These are phyloP conservation scores for Metschnikowia borealis DNA, from an alignment of 805 yeast species.

Conservation along the genomic window DNA sequence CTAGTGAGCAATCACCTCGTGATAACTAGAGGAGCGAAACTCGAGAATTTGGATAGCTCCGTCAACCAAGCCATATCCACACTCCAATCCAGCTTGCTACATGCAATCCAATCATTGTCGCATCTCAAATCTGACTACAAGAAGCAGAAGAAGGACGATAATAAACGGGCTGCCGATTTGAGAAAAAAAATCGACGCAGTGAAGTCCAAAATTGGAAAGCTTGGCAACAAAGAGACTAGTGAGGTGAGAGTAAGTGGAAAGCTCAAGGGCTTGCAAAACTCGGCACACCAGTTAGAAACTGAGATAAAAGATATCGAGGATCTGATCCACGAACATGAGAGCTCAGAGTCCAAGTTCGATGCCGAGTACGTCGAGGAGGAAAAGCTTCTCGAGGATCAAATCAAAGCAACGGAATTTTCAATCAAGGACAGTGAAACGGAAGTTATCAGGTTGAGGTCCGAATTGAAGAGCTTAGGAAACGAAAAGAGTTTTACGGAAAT, in stretches of 20 bases:
- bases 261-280: slow-evolving; percentile 37
- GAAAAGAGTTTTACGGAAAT: slow-evolving; percentile 20
- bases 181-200: slow-evolving; percentile 32
- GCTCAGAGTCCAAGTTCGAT: slow-evolving; percentile 13
- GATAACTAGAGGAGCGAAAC: slow-evolving; percentile 22
- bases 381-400: slow-evolving; percentile 20
- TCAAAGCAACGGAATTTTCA: slow-evolving; percentile 21
- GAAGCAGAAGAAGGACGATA: slow-evolving; percentile 37
- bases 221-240: slow-evolving; percentile 20
- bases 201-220: slow-evolving; percentile 29
- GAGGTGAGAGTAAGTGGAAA: slow-evolving; percentile 35
- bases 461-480: slow-evolving; percentile 21
- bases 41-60: not conserved
- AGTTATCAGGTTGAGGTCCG: slow-evolving; percentile 19
- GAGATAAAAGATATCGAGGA: slow-evolving; percentile 27
- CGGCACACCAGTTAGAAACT: slow-evolving; percentile 34
- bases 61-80: slow-evolving; percentile 27
- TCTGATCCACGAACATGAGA: slow-evolving; percentile 15
- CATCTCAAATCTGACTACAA: slow-evolving; percentile 23
- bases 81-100: slow-evolving; percentile 29
- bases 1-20: slow-evolving; percentile 24
- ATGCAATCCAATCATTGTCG: slow-evolving; percentile 27
- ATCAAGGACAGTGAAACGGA: slow-evolving; percentile 23
- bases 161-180: slow-evolving; percentile 30
- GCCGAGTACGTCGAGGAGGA: slow-evolving; percentile 16